phyloP scores from a whole-genome alignment of 495 filamentous ascomycete species.

The Sordaria brevicollis region DNA sequence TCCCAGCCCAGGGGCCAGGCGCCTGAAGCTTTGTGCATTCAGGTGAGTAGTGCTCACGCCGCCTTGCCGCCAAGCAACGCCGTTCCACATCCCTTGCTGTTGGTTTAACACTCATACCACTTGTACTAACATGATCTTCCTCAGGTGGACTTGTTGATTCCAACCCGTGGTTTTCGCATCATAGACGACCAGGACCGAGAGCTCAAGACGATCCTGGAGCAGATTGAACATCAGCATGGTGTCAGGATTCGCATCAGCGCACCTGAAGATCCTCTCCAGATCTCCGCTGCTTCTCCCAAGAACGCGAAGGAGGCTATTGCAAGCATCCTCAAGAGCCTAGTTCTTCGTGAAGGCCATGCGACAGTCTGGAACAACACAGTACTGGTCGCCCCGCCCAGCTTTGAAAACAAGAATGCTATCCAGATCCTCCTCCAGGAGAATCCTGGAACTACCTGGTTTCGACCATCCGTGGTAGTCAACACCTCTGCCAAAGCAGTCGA shows the following conservation, averaged over 20 bases:
- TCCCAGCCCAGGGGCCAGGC: background rate
- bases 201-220: conserved; percentile 1
- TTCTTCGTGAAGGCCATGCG: background rate
- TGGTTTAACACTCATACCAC: background rate
- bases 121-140: background rate
- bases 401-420: background rate
- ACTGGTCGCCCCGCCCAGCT: conserved; percentile 6
- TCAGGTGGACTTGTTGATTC: background rate
- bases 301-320: conserved; percentile 2
- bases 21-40: background rate
- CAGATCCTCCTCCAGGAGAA: background rate
- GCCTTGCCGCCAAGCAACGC: background rate
- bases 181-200: conserved; percentile 8
- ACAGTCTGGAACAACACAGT: conserved; percentile 4
- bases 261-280: background rate
- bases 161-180: conserved; percentile 1
- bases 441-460: conserved; percentile 1
- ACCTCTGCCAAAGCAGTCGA: background rate
- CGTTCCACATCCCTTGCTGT: background rate
- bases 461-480: background rate
- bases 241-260: conserved; percentile 4
- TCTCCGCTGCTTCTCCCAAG: conserved; percentile 2
- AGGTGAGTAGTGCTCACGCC: background rate
- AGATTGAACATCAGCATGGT: conserved; percentile 2
- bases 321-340: background rate